Evolutionary conservation across 2,329 filamentous ascomycete species (phyloP).

Genomic region (Epichloe scottii): DNA sequence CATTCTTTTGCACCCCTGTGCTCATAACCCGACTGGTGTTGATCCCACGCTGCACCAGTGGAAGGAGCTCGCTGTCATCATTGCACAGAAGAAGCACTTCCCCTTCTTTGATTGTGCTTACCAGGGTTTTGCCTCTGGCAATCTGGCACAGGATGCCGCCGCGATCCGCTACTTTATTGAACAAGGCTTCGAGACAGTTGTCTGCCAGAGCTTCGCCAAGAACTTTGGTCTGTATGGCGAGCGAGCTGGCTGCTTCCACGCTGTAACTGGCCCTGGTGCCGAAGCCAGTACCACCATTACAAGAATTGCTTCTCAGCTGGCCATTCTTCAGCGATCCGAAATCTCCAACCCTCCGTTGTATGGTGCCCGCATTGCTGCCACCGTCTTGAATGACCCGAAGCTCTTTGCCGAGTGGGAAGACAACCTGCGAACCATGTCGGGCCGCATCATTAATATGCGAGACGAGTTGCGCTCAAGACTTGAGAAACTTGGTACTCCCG

Average conservation of each 20-base stretch:
- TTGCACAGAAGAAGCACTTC: conserved; percentile 72
- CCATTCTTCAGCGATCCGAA: conserved; percentile 90
- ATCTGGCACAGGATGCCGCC: conserved; percentile 72
- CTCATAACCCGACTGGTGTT: conserved; percentile 95
- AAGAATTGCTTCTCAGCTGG: conserved; percentile 75
- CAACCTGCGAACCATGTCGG: conserved; percentile 86
- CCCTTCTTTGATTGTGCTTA: conserved; percentile 98
- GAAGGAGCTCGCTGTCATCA: conserved; percentile 71
- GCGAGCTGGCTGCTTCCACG: conserved; percentile 92
- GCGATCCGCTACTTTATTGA: conserved; percentile 92
- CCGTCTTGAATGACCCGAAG: conserved; percentile 67
- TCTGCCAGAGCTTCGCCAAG: conserved; percentile 94
- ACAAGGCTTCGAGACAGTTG: conserved; percentile 76
- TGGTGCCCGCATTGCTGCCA: conserved; percentile 76
- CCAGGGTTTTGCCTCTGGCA: conserved; percentile 92
- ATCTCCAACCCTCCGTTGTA: conserved; percentile 96
- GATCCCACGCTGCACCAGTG: conserved; percentile 91
- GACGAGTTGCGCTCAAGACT: conserved; percentile 64
- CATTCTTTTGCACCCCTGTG: conserved; percentile 86
- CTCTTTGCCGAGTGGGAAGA: conserved; percentile 89
- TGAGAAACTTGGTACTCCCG: conserved; percentile 74
- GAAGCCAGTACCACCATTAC: conserved; percentile 48
- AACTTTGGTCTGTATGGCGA: conserved; percentile 97
- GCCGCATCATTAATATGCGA: conserved; percentile 89
- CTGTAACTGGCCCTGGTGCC: conserved; percentile 61